Evolutionary conservation across 805 yeast genomes (phyloP).

Genomic region (Maudiozyma bulderi): DNA sequence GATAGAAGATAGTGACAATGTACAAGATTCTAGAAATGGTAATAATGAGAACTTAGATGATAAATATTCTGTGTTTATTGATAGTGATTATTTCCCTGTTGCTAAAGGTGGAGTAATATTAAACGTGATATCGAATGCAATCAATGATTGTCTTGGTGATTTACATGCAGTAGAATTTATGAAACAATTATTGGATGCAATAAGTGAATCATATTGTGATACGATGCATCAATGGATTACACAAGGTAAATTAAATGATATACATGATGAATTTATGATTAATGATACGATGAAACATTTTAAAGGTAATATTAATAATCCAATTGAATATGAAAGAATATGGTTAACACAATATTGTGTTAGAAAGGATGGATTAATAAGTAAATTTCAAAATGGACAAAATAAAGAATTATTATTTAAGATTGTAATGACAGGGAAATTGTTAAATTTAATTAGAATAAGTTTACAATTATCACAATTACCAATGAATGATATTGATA

Average conservation of each 20-base stretch:
- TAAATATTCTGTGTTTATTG: constrained; percentile 28
- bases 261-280: constrained; percentile 76
- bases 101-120: constrained; percentile 77
- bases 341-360: constrained; percentile 72
- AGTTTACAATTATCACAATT: constrained; percentile 18
- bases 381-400: constrained; percentile 52
- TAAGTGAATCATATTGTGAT: constrained; percentile 52
- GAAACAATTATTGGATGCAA: constrained; percentile 40
- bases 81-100: constrained; percentile 39
- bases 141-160: constrained; percentile 60
- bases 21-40: background rate
- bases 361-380: constrained; percentile 64
- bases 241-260: constrained; percentile 66
- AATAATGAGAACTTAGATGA: constrained; percentile 28
- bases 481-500: constrained; percentile 2
- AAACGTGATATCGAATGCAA: constrained; percentile 47
- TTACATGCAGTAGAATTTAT: constrained; percentile 42
- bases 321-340: constrained; percentile 40
- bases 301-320: constrained; percentile 6
- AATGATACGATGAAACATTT: constrained; percentile 27
- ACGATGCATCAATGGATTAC: constrained; percentile 77
- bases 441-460: constrained; percentile 49
- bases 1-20: background rate
- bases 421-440: constrained; percentile 76
- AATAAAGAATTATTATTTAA: constrained; percentile 32